These are phyloP conservation scores for Xylariaceae sp. DNA, from an alignment of 2,329 filamentous ascomycete species.

Conservation along the genomic window DNA sequence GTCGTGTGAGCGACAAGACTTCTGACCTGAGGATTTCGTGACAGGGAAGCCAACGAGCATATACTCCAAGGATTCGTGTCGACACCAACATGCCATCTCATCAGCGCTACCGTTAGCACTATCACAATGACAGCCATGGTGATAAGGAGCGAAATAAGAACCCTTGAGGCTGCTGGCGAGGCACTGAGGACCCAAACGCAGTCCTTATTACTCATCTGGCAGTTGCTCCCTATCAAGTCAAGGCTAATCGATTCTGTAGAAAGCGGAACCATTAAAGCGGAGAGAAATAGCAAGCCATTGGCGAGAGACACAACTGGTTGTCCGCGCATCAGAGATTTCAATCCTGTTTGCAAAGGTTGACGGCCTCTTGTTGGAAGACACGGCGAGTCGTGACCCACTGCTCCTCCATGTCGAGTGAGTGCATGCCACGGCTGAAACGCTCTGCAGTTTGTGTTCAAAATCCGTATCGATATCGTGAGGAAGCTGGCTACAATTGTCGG, in stretches of 20 bases:
- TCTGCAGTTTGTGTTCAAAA: constrained; percentile 24
- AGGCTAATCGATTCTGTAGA: constrained; percentile 29
- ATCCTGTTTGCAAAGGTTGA: constrained; percentile 18
- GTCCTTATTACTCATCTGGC: constrained; percentile 18
- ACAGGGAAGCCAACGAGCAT: constrained; percentile 25
- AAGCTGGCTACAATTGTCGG: constrained; percentile 1
- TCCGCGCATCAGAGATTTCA: too few relatives aligned
- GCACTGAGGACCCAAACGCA: constrained; percentile 32
- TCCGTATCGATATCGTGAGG: constrained; percentile 19
- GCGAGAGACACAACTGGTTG: too few relatives aligned
- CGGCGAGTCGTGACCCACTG: constrained; percentile 30
- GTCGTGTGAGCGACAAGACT: too few relatives aligned
- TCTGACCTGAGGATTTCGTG: constrained; percentile 17
- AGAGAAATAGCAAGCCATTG: constrained; percentile 23
- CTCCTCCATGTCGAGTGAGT: constrained; percentile 27
- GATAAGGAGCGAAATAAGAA: constrained; percentile 24
- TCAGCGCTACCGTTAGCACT: constrained; percentile 22
- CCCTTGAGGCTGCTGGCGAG: constrained; percentile 22
- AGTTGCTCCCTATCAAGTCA: constrained; percentile 26
- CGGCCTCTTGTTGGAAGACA: constrained; percentile 23
- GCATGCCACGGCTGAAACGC: constrained; percentile 36
- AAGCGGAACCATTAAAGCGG: constrained; percentile 28
- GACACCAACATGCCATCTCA: constrained; percentile 31
- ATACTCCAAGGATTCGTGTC: constrained; percentile 35
- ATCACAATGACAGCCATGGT: constrained; percentile 28